phyloP scores from a whole-genome alignment of 2,329 filamentous ascomycete species.

The Fusarium stilboides region DNA sequence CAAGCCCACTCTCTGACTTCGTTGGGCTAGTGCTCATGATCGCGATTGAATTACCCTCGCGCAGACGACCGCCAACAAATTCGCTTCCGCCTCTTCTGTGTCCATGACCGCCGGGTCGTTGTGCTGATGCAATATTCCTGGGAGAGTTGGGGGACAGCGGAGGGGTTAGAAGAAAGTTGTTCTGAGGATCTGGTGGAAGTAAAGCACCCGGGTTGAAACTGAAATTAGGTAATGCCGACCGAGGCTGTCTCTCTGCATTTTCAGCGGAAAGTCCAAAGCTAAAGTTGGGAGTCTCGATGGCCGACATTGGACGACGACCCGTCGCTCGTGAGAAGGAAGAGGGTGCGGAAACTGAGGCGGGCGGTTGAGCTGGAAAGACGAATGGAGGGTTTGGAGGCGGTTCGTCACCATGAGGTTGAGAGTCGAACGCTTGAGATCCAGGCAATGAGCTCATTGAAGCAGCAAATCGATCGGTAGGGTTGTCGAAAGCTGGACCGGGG shows the following conservation, averaged over 20 bases:
- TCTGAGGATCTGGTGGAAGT: conserved; percentile 58
- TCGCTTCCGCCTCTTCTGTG: conserved; percentile 89
- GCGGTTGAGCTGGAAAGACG: conserved; percentile 70
- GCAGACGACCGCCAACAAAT: conserved; percentile 82
- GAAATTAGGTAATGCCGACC: conserved; percentile 66
- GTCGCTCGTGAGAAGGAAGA: conserved; percentile 64
- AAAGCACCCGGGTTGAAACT: conserved; percentile 70
- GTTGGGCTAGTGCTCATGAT: conserved; percentile 79
- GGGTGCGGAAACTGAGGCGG: conserved; percentile 62
- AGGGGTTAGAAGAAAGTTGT: conserved; percentile 64
- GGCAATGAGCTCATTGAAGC: conserved; percentile 39
- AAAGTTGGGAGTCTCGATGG: conserved; percentile 62
- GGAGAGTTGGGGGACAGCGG: conserved; percentile 69
- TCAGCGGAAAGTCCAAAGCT: conserved; percentile 52
- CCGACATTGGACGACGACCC: conserved; percentile 68
- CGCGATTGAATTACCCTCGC: conserved; percentile 70
- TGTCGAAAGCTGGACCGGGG: conserved; percentile 47
- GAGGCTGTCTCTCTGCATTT: conserved; percentile 45
- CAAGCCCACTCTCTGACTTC: conserved; percentile 72
- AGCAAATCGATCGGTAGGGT: conserved; percentile 46
- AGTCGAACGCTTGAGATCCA: conserved; percentile 35
- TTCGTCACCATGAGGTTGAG: conserved; percentile 28
- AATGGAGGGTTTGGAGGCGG: conserved; percentile 76
- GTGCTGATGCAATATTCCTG: conserved; percentile 67
- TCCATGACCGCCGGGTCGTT: conserved; percentile 75